Base-by-base conservation (phyloP, 345 rosid genomes). In the Limnanthes douglasii region DNA sequence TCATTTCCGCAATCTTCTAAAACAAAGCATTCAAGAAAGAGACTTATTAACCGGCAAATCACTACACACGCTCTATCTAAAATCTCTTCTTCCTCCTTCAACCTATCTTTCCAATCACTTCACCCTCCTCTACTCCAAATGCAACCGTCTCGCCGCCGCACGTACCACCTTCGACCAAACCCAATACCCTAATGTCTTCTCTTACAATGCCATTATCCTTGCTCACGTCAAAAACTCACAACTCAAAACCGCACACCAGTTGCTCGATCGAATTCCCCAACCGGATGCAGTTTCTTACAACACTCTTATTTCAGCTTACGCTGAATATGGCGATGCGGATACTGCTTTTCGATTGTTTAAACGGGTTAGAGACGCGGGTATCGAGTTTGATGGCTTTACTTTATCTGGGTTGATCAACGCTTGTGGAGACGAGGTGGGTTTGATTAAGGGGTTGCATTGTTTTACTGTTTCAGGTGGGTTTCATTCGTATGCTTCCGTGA, bases 31-130 rank as follows among this genome's bases (percentile, higher is more conserved):
- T 8, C 57, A 65, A 34, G 59, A 50, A 53, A 59, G 58, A 37
- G 75, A 82, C 50, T 60, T 86, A 30, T 25, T 34, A 17, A 49
- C 60, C 0, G 95, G 95, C 38, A 86, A 68, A 67, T 34, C 69
- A 34, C 95, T 82, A 27, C 93, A 86, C 35, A 45, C 80, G 0
- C 65, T 62, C 24, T 88, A 73, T 60, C 31, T 88, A 57, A 83
- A 88, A 37, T 65, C 70, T n/a, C 13, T 69, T 8, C 4, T 78
- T 38, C 69, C 81, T 43, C 26, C 69, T n/a, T 73, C 95, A 18
- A 76, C 90, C 37, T 79, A 71, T 45, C 69, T 83, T 51, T 75
- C 95, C 64, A 88, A 88, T 40, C 93, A 83, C 55, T 83, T 88
- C 62, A 64, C 69, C 48, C 76, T 78, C 52, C 90, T 88, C 17